Evolutionary conservation across 306 rosid species (phyloP).

Genomic region (Fragaria ananassa): DNA sequence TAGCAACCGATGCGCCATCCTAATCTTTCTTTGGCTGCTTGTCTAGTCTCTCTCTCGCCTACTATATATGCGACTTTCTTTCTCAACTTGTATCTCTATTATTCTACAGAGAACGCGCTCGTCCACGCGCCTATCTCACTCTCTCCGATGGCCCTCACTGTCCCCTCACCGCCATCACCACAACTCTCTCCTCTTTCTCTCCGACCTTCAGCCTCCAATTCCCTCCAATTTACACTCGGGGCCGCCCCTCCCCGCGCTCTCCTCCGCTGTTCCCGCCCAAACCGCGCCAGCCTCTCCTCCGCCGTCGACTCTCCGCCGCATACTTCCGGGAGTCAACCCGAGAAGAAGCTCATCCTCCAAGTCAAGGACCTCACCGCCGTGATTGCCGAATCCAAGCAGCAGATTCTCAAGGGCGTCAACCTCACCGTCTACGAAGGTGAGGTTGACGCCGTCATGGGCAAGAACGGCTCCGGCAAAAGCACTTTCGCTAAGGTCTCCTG

Average conservation of each 20-base stretch:
- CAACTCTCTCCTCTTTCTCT: slow-evolving; percentile 8
- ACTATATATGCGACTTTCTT: too few relatives aligned
- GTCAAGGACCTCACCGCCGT: slow-evolving; percentile 74
- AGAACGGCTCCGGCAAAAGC: slow-evolving; percentile 95
- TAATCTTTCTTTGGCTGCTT: too few relatives aligned
- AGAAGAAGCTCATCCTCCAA: slow-evolving; percentile 62
- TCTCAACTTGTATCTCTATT: too few relatives aligned
- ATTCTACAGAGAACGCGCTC: too few relatives aligned
- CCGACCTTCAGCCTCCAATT: slow-evolving; percentile 17
- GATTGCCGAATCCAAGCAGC: slow-evolving; percentile 51
- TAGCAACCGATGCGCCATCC: neutral
- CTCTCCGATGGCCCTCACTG: slow-evolving; percentile 11
- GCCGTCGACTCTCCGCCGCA: too few relatives aligned
- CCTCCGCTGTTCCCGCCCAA: too few relatives aligned
- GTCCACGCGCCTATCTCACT: neutral
- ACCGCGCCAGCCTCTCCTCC: slow-evolving; percentile 31
- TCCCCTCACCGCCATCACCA: too few relatives aligned
- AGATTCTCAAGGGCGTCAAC: slow-evolving; percentile 77
- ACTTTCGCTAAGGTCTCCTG: slow-evolving; percentile 72
- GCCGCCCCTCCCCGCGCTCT: slow-evolving; percentile 23
- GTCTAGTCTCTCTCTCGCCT: too few relatives aligned
- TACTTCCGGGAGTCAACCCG: too few relatives aligned
- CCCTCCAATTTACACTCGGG: slow-evolving; percentile 7
- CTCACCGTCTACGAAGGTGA: slow-evolving; percentile 76
- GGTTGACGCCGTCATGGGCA: slow-evolving; percentile 95